A percentile compares a stretch with the other conserved stretches of the same genome.
Evolutionary conservation across 768 basidiomycete genomes (phyloP).

Genomic region (Lepiota brunneoincarnata): DNA sequence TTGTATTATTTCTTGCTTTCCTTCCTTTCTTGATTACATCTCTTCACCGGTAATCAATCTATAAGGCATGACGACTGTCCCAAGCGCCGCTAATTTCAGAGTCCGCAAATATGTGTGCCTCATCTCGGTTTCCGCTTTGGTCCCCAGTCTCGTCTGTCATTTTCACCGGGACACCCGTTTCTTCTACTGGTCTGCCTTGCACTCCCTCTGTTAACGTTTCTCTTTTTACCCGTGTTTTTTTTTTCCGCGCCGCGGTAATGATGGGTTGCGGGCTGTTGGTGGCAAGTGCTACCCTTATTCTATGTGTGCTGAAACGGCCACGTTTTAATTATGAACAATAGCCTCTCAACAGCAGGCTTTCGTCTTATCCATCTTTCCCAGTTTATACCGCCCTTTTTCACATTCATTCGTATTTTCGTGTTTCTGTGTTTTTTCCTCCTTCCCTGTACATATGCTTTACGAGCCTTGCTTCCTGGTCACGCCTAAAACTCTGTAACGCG

Average conservation of each 20-base stretch:
- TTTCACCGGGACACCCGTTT: too few relatives aligned
- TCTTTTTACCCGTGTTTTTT: background rate
- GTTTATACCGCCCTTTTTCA: constrained; percentile 1
- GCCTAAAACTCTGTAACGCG: background rate
- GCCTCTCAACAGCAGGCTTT: background rate
- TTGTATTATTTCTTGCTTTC: constrained; percentile 7
- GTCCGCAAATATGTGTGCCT: background rate
- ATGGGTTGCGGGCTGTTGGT: background rate
- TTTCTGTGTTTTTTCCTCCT: background rate
- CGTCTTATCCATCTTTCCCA: background rate
- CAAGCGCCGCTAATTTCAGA: background rate
- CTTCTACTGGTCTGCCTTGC: background rate
- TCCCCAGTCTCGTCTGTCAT: too few relatives aligned
- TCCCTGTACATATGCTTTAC: background rate
- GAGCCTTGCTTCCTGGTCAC: background rate
- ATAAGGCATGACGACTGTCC: background rate
- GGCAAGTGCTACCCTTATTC: background rate
- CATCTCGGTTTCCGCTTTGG: background rate
- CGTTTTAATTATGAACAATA: constrained; percentile 1
- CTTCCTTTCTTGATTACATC: constrained; percentile 3
- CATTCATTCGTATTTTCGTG: background rate
- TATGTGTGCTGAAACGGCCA: background rate
- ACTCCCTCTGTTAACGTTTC: background rate
- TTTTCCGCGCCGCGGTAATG: background rate
- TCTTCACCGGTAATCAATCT: background rate